Conservation (phyloP, 1,284 basidiomycete species). For the Marasmius sp. region DNA sequence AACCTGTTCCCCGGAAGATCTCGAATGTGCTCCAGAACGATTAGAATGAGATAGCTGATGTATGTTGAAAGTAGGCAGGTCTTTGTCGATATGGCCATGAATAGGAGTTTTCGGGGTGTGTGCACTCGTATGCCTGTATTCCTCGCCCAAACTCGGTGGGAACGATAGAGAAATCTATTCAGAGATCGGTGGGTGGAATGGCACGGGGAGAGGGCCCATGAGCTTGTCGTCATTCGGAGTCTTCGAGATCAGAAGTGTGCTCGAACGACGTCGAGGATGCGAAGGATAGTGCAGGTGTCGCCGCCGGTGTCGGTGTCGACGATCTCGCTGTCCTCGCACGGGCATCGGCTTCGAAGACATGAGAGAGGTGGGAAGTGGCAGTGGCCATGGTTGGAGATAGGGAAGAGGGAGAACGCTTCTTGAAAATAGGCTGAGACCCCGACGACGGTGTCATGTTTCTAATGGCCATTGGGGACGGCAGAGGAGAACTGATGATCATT, state of each 20-base stretch:
- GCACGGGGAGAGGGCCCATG: slow-evolving; percentile 54
- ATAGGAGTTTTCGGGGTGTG: too few species aligned
- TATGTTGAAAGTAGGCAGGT: slow-evolving; percentile 94
- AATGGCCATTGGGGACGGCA: too few species aligned
- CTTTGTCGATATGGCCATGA: slow-evolving; percentile 59
- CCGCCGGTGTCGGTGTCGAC: too few species aligned
- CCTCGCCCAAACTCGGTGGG: slow-evolving; percentile 86
- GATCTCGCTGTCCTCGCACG: too few species aligned
- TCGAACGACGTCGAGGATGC: slow-evolving; percentile 66
- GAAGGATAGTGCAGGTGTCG: slow-evolving; percentile 68
- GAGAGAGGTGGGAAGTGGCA: too few species aligned
- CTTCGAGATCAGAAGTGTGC: slow-evolving; percentile 56
- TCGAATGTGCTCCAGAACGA: slow-evolving; percentile 87
- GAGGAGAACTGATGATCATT: too few species aligned
- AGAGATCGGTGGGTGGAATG: slow-evolving; percentile 66
- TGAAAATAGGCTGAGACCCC: too few species aligned
- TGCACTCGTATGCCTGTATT: slow-evolving; percentile 68
- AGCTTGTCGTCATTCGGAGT: slow-evolving; percentile 52
- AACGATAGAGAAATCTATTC: slow-evolving; percentile 73
- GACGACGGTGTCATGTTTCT: too few species aligned
- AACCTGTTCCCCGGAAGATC: slow-evolving; percentile 95
- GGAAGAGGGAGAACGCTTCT: too few species aligned
- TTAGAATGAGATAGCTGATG: slow-evolving; percentile 86
- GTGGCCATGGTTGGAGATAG: too few species aligned
- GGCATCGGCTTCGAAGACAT: too few species aligned